Percentiles rank a stretch among this genome's conserved stretches.
Conservation (phyloP, 768 basidiomycete species). For the Amanita inopinata region DNA sequence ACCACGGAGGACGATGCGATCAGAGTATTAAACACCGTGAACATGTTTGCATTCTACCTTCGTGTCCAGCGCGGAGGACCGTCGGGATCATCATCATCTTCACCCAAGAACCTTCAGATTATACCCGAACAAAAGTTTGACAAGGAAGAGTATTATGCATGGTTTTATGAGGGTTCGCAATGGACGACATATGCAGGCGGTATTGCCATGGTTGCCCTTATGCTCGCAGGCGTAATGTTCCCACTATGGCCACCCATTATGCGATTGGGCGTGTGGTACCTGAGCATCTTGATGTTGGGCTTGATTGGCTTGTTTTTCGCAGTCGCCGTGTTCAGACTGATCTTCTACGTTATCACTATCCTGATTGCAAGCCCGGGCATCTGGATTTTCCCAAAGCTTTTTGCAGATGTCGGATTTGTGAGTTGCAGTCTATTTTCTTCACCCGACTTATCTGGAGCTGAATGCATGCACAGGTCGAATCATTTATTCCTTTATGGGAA, state of each 20-base stretch:
- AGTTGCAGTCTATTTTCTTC: conserved; percentile 25
- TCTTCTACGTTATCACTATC: conserved; percentile 91
- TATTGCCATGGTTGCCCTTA: conserved; percentile 81
- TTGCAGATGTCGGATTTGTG: conserved; percentile 98
- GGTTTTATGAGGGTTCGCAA: conserved; percentile 95
- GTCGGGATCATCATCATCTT: conserved; percentile 52
- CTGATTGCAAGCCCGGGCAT: conserved; percentile 83
- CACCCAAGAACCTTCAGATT: conserved; percentile 74
- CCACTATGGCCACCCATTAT: conserved; percentile 94
- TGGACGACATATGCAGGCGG: conserved; percentile 90
- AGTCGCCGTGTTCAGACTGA: conserved; percentile 81
- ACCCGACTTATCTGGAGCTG: not conserved
- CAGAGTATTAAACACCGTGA: conserved; percentile 53
- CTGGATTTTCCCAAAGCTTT: conserved; percentile 97
- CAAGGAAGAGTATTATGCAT: conserved; percentile 83
- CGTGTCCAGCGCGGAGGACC: conserved; percentile 75
- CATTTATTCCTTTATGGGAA: conserved; percentile 94
- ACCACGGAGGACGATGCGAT: conserved; percentile 70
- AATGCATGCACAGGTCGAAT: conserved; percentile 70
- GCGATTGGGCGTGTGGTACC: conserved; percentile 92
- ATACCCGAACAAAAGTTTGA: conserved; percentile 73
- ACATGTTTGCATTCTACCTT: conserved; percentile 87
- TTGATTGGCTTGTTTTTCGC: conserved; percentile 86
- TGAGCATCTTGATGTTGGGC: conserved; percentile 80
- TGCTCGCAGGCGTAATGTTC: conserved; percentile 98